These are phyloP conservation scores for Stereum hirsutum DNA, from an alignment of 1,284 basidiomycete genomes.

Conservation along the genomic window DNA sequence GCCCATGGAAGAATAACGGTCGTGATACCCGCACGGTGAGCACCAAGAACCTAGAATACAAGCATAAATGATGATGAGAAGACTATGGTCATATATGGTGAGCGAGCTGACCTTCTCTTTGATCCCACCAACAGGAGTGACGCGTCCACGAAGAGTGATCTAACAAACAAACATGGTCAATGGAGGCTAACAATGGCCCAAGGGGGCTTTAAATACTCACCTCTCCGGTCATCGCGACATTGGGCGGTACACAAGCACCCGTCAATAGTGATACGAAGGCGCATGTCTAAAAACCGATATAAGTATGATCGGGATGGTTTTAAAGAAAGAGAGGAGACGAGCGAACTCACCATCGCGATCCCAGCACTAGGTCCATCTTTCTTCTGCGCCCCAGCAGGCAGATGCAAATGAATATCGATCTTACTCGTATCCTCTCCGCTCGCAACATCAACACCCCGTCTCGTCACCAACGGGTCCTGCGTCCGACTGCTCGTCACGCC, in stretches of 20 bases:
- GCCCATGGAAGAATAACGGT: slow-evolving; percentile 77
- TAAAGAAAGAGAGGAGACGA: neutral
- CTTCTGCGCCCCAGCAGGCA: slow-evolving; percentile 81
- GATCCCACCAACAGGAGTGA: slow-evolving; percentile 79
- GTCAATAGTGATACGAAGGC: slow-evolving; percentile 80
- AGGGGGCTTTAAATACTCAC: slow-evolving; percentile 21
- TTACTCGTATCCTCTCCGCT: too few relatives aligned
- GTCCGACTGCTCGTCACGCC: slow-evolving; percentile 62
- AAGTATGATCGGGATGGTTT: neutral
- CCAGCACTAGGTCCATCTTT: slow-evolving; percentile 91
- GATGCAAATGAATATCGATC: slow-evolving; percentile 83
- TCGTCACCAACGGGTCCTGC: slow-evolving; percentile 67
- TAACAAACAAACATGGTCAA: slow-evolving; percentile 15
- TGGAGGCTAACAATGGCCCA: neutral
- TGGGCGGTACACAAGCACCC: slow-evolving; percentile 58
- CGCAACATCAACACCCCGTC: too few relatives aligned
- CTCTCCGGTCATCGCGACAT: slow-evolving; percentile 81
- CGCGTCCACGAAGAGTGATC: slow-evolving; percentile 72
- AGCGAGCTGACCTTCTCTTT: slow-evolving; percentile 54
- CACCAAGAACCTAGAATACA: slow-evolving; percentile 52
- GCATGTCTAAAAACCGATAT: slow-evolving; percentile 40
- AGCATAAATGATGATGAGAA: slow-evolving; percentile 7
- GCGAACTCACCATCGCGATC: slow-evolving; percentile 62
- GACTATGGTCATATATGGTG: too few relatives aligned
- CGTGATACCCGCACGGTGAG: slow-evolving; percentile 74